These are phyloP conservation scores for Canariomyces notabilis DNA, from an alignment of 2,329 filamentous ascomycete species.

Conservation along the genomic window DNA sequence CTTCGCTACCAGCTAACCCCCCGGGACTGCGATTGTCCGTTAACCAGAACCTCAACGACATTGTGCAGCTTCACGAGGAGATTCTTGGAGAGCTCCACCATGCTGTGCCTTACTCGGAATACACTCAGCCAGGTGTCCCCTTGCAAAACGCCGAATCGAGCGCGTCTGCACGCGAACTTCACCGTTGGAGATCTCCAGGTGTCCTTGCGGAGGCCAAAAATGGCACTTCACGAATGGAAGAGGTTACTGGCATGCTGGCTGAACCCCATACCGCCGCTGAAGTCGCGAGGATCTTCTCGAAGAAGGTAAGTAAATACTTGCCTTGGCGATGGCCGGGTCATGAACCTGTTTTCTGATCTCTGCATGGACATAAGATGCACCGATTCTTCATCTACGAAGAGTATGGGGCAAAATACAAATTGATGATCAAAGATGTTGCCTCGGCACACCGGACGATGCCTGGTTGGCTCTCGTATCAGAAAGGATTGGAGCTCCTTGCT, in stretches of 20 bases:
- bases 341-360: not conserved
- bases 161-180: conserved; percentile 31
- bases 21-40: conserved; percentile 64
- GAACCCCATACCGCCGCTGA: conserved; percentile 57
- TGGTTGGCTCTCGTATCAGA: conserved; percentile 75
- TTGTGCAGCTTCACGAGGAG: conserved; percentile 77
- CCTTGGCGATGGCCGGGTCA: not conserved
- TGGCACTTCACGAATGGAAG: conserved; percentile 39
- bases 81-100: conserved; percentile 70
- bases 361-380: conserved; percentile 54
- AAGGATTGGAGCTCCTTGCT: conserved; percentile 77
- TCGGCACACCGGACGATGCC: conserved; percentile 62
- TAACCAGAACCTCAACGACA: conserved; percentile 71
- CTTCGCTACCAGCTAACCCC: conserved; percentile 63
- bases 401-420: conserved; percentile 84
- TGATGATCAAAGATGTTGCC: conserved; percentile 73
- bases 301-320: conserved; percentile 42
- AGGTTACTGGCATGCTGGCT: conserved; percentile 47
- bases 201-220: conserved; percentile 39
- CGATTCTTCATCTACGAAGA: conserved; percentile 86
- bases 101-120: conserved; percentile 64
- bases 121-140: conserved; percentile 41
- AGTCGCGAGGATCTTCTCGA: conserved; percentile 56
- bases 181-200: conserved; percentile 46
- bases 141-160: conserved; percentile 18